A percentile compares a stretch with the other conserved stretches of the same genome.
Conservation (phyloP, 2,329 filamentous ascomycete genomes). For the Calonectria naviculata region DNA sequence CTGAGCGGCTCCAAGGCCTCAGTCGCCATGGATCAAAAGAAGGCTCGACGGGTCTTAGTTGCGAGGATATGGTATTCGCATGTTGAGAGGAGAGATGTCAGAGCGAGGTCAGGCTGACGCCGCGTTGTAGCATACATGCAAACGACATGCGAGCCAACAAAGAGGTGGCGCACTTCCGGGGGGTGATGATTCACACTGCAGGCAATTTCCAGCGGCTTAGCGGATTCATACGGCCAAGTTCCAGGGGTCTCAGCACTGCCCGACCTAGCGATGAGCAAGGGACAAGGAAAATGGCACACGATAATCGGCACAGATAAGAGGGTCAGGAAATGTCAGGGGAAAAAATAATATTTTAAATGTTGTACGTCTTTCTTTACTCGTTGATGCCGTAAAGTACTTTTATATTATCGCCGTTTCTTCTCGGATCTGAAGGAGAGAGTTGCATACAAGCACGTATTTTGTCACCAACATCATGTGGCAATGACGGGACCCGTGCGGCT, state of each 20-base stretch:
- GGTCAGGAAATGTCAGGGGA: too few species aligned
- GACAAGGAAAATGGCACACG: not conserved
- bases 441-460: not conserved
- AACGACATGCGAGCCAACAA: constrained; percentile 4
- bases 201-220: constrained; percentile 7
- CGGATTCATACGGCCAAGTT: not conserved
- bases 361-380: too few species aligned
- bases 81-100: not conserved
- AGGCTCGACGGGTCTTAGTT: not conserved
- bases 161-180: not conserved
- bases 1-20: constrained; percentile 11
- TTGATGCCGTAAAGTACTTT: too few species aligned
- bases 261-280: not conserved
- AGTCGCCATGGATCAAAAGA: constrained; percentile 10
- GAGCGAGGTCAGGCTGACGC: not conserved
- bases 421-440: too few species aligned
- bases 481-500: not conserved
- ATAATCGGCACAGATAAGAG: not conserved
- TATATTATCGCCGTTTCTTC: too few species aligned
- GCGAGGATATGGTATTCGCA: not conserved
- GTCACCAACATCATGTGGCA: not conserved
- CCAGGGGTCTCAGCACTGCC: not conserved
- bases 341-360: too few species aligned
- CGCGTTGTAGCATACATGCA: not conserved
- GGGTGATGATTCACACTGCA: constrained; percentile 11